These are phyloP conservation scores for Gossypium schwendimanii DNA, from an alignment of 441 rosid species.

Conservation along the genomic window DNA sequence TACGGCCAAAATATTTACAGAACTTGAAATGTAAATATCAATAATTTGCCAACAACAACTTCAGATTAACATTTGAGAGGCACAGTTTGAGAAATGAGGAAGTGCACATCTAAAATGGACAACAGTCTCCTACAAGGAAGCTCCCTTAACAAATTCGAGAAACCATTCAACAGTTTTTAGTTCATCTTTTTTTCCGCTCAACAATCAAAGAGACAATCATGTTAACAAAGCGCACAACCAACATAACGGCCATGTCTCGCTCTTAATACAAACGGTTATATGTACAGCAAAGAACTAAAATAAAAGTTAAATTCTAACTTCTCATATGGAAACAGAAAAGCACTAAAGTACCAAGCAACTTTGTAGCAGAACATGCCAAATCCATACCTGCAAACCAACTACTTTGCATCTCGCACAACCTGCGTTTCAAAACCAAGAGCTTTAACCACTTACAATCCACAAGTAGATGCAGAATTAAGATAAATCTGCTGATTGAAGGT, in stretches of 20 bases:
- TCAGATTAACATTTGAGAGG: background rate
- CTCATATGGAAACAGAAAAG: background rate
- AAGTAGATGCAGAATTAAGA: background rate
- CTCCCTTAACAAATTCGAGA: background rate
- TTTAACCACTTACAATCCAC: background rate
- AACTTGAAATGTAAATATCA: background rate
- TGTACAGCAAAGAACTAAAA: slow-evolving; percentile 18
- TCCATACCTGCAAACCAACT: background rate
- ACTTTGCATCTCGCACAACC: slow-evolving; percentile 13
- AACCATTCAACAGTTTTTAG: background rate
- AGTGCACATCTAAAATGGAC: background rate
- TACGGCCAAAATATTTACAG: background rate
- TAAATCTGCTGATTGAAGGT: background rate
- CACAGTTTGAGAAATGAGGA: background rate
- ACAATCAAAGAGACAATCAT: background rate
- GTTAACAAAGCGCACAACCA: slow-evolving; percentile 16
- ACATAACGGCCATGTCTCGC: slow-evolving; percentile 7
- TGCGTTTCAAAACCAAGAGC: slow-evolving; percentile 5
- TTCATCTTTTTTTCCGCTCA: slow-evolving; percentile 1
- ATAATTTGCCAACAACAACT: background rate
- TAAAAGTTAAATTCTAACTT: background rate
- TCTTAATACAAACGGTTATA: slow-evolving; percentile 10
- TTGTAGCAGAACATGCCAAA: background rate
- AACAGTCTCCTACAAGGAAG: background rate
- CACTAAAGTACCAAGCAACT: slow-evolving; percentile 7